A percentile compares a stretch with the other conserved stretches of the same genome.
Conservation (phyloP, 2,329 filamentous ascomycete genomes). For the Leptodontidium sp. region DNA sequence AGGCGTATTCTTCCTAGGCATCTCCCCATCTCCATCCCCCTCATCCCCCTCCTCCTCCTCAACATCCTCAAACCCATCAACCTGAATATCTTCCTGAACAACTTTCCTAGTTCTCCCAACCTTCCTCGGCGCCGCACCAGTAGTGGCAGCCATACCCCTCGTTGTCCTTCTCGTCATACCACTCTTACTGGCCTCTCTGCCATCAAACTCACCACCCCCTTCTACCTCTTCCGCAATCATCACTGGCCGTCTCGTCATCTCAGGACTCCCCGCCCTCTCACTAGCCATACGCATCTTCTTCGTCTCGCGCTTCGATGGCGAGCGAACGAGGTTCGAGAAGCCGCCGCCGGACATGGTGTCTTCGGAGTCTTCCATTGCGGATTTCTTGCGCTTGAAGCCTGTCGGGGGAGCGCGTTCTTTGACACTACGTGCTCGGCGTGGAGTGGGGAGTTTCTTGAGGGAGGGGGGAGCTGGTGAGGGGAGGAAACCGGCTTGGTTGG, state of each 20-base stretch:
- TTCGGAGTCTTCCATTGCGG: conserved; percentile 1
- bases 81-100: conserved; percentile 16
- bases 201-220: conserved; percentile 9
- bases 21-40: not conserved
- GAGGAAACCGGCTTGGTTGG: conserved; percentile 15
- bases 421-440: not conserved
- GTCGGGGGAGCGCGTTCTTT: conserved; percentile 6
- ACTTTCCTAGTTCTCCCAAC: conserved; percentile 16
- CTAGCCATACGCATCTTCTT: conserved; percentile 14
- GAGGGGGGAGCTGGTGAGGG: conserved; percentile 16
- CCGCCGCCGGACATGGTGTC: conserved; percentile 1
- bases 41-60: conserved; percentile 1
- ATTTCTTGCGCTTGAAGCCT: conserved; percentile 21
- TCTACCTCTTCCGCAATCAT: conserved; percentile 18
- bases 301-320: conserved; percentile 2
- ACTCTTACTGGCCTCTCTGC: too few species aligned
- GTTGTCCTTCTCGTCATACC: conserved; percentile 9
- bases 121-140: conserved; percentile 12
- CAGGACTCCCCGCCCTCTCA: not conserved
- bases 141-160: conserved; percentile 20
- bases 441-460: conserved; percentile 7
- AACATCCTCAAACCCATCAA: not conserved
- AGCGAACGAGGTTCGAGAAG: not conserved
- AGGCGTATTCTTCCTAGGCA: not conserved
- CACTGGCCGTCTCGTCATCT: not conserved